phyloP scores from a whole-genome alignment of 169 alveolate genomes.

The Cardiosporidium cionae region DNA sequence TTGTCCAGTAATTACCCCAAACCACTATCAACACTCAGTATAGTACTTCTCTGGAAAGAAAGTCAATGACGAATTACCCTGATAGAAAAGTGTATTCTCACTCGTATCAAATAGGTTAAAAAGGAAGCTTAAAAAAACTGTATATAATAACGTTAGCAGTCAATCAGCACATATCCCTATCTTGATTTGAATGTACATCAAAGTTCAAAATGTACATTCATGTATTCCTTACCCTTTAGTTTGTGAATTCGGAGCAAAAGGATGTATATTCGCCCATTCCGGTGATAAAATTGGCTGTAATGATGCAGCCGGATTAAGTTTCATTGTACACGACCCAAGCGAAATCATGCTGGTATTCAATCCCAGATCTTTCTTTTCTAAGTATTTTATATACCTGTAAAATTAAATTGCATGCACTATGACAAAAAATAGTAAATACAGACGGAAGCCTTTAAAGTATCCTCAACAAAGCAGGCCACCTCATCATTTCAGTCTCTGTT shows the following conservation, averaged over 20 bases:
- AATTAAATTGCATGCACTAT: neutral
- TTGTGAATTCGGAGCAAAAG: conserved; percentile 60
- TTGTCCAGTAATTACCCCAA: too few species aligned
- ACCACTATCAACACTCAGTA: neutral
- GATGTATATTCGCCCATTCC: conserved; percentile 60
- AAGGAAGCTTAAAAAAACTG: too few species aligned
- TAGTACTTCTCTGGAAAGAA: too few species aligned
- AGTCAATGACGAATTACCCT: too few species aligned
- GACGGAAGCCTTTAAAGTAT: too few species aligned
- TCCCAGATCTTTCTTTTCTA: conserved; percentile 60
- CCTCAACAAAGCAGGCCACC: conserved; percentile 30
- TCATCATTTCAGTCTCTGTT: conserved; percentile 67
- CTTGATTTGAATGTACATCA: too few species aligned
- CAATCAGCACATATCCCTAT: too few species aligned
- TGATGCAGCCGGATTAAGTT: conserved; percentile 69
- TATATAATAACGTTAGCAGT: too few species aligned
- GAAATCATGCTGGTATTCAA: conserved; percentile 68
- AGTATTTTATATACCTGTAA: conserved; percentile 45
- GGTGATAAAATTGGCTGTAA: conserved; percentile 69
- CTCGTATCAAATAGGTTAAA: too few species aligned
- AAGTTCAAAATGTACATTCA: neutral
- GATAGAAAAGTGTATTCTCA: too few species aligned
- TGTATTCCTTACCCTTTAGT: conserved; percentile 50
- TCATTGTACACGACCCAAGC: conserved; percentile 80
- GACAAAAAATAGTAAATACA: too few species aligned